Evolutionary conservation across 2,329 filamentous ascomycete species (phyloP), one percentile per base, ranked within the genome.

Genomic region (Diaporthe citrichinensis): DNA sequence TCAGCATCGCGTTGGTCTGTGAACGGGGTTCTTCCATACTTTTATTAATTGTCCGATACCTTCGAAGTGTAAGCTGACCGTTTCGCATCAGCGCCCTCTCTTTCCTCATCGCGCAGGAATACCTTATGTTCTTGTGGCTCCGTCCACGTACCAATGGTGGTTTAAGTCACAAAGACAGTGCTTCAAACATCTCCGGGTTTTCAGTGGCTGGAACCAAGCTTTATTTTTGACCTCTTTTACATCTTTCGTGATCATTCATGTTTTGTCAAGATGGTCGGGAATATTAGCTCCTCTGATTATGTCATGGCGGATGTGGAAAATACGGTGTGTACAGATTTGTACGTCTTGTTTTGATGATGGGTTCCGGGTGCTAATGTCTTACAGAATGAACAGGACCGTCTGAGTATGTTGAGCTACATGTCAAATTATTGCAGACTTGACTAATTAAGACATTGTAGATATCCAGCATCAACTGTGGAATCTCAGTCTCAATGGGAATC

Each of bases 381-480:
- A 39, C 6, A 59, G 57, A n/a, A 59, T 36, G 57, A 59, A 25
- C 57, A 59, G 12, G 57, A n/a, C 34, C 57, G 31, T 36, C 57
- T 39, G 8, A 31, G 57, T 59, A n/a, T 39, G 31, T 39, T 17
- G 20, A 59, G 10, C 9, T 39, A 23, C 8, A 8, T 14, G 25
- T 39, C 15, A 10, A 36, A 12, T 15, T 10, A n/a, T 7, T 25
- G 20, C 31, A 12, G 4, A 2, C 31, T 15, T 39, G 57, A 39
- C 57, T 59, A 10, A 59, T 7, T 1, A 39, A 15, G 25, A n/a
- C 34, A 2, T 3, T 39, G 31, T 58, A 59, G 57, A 59, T n/a
- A 59, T 59, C 31, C 34, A 59, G 57, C 34, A 59, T 59, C 31
- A 59, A 39, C 57, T 59, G 2, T 59, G 57, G 57, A n/a, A n/a